Base-by-base conservation (phyloP, 176 grass and related monocot genomes). In the Cymbopogon citratus region DNA sequence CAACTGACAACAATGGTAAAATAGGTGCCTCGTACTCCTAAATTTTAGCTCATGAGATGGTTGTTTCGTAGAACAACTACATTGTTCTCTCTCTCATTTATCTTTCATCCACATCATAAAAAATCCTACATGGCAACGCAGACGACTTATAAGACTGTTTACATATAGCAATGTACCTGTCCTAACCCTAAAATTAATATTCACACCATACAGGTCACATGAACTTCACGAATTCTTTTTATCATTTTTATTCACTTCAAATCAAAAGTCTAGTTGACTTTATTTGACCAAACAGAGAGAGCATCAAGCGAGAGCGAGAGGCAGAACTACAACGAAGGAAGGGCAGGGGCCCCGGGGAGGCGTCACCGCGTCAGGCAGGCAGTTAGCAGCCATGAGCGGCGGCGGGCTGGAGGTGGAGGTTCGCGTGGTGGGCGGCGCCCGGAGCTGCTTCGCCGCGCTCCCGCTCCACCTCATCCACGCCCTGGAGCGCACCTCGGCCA, bases 401-500 rank as follows among this genome's bases (percentile, higher is more conserved):
- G 79, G 48, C 7, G 71, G 70, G 45, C 86, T 93, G 90, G 92
- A 93, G 69, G 84, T 98, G 44, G 86, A 91, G 71, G 90, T 95
- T 87, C 70, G 89, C 54, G 79, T 77, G 14, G 92, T 93, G 38
- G 86, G 86, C 25, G 92, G 89, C 63, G 83, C 88, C 35, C 81
- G 90, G 68, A 93, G 92, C 79, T 98, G 96, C 92, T 98, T 95
- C 85, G 92, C 85, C 60, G 90, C 96, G 57, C 87, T 98, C 52
- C 96, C 96, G 44, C 92, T 98, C 33, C 80, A 83, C 84, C 75
- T 98, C 80, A 90, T 98, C 76, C 85, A 90, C 29, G 85, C 89
- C n/a, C 85, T 95, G 28, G 86, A 94, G 68, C 85, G 85, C 33
- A 91, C 90, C 66, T 68, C 87, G 16, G 93, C 81, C 35, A 71